phyloP scores from a whole-genome alignment of 345 rosid genomes.

The Punica granatum region DNA sequence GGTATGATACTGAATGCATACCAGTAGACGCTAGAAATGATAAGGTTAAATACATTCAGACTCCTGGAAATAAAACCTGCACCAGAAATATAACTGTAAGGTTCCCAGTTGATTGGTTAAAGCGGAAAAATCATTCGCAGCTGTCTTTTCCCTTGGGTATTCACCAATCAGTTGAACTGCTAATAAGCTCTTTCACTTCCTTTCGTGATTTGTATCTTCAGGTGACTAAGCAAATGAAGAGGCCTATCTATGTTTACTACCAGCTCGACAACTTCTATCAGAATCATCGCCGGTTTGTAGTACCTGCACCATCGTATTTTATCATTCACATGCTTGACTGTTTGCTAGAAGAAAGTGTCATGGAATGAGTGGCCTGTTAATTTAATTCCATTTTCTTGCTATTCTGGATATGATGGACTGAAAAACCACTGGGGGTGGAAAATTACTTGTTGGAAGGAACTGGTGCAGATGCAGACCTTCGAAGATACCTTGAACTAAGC shows the following conservation, averaged over 20 bases:
- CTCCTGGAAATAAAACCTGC: slow-evolving; percentile 40
- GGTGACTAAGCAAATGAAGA: slow-evolving; percentile 79
- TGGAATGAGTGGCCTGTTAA: not conserved
- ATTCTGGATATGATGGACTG: not conserved
- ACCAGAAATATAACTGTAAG: slow-evolving; percentile 46
- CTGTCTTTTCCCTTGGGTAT: not conserved
- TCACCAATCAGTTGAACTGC: not conserved
- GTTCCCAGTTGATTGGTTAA: not conserved
- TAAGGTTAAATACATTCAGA: slow-evolving; percentile 62
- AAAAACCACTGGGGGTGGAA: not conserved
- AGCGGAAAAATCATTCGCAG: not conserved
- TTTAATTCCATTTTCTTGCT: not conserved
- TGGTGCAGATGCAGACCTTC: not conserved
- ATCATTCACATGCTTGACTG: not conserved
- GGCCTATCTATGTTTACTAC: slow-evolving; percentile 84
- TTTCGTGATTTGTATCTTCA: slow-evolving; percentile 21
- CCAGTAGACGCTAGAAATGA: slow-evolving; percentile 39
- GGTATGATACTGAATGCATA: slow-evolving; percentile 66
- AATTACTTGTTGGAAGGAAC: not conserved
- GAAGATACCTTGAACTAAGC: not conserved
- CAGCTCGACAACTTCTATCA: slow-evolving; percentile 98
- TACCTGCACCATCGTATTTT: not conserved
- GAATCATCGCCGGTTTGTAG: slow-evolving; percentile 87
- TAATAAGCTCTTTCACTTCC: not conserved
- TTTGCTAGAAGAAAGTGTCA: not conserved